Percentiles rank a stretch among this genome's conserved stretches.
These are phyloP conservation scores for Fomitopsis betulina DNA, from an alignment of 1,284 basidiomycete species.

Conservation along the genomic window DNA sequence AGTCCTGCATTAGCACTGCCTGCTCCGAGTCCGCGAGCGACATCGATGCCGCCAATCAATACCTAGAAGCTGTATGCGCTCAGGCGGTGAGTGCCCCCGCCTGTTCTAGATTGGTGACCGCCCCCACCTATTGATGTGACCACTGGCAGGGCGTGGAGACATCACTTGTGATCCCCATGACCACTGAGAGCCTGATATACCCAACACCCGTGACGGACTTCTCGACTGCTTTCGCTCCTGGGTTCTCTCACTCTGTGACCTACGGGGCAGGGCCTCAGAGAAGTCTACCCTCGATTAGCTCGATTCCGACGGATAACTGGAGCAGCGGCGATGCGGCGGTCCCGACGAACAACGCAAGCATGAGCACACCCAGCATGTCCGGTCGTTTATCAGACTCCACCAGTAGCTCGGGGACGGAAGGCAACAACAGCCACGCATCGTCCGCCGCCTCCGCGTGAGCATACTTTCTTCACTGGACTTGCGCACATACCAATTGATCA, in stretches of 20 bases:
- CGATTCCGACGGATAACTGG: no score
- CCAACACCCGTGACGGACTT: no score
- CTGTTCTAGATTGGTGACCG: neutral
- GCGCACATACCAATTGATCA: no score
- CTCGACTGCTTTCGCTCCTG: no score
- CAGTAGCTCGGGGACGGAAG: neutral
- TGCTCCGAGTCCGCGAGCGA: conserved; percentile 44
- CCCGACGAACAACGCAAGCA: neutral
- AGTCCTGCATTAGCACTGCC: conserved; percentile 39
- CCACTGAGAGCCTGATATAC: neutral
- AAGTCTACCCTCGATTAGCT: no score
- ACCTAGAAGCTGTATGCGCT: conserved; percentile 41
- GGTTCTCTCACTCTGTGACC: no score
- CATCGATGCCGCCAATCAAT: conserved; percentile 36
- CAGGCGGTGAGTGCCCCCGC: conserved; percentile 41
- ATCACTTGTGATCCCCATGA: neutral
- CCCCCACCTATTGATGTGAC: neutral
- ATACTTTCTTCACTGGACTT: neutral
- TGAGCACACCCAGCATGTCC: no score
- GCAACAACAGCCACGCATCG: neutral
- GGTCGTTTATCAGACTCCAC: neutral
- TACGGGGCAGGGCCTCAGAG: no score
- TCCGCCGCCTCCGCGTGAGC: neutral
- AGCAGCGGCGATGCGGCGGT: no score
- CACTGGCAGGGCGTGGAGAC: no score